Percentiles rank a stretch among this genome's conserved stretches.
Evolutionary conservation across 108 stramenopile genomes (phyloP).

Genomic region (Nitzschia inconspicua): DNA sequence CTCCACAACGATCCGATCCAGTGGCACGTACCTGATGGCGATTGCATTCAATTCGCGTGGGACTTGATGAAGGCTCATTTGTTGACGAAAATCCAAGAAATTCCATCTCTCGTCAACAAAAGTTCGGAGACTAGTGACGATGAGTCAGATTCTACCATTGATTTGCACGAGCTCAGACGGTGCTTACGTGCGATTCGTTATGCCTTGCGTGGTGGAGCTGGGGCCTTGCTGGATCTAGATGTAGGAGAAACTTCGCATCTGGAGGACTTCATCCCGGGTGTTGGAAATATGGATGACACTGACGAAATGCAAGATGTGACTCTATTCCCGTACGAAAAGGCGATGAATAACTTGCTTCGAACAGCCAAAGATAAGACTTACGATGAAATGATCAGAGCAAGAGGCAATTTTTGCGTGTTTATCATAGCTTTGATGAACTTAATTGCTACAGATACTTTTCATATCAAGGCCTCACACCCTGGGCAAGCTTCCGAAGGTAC

Average conservation of each 20-base stretch:
- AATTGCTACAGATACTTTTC: conserved; percentile 67
- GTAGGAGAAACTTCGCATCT: background rate
- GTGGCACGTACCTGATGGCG: conserved; percentile 73
- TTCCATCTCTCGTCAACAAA: conserved; percentile 12
- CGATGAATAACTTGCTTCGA: conserved; percentile 47
- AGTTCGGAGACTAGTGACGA: conserved; percentile 20
- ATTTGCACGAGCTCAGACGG: conserved; percentile 35
- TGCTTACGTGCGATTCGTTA: conserved; percentile 69
- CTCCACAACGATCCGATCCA: conserved; percentile 44
- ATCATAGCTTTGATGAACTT: conserved; percentile 48
- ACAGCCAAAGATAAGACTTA: conserved; percentile 35
- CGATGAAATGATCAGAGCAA: conserved; percentile 34
- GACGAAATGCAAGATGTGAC: conserved; percentile 17
- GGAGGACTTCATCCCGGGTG: no score
- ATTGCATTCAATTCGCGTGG: conserved; percentile 68
- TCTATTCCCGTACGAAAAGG: conserved; percentile 65
- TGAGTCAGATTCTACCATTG: background rate
- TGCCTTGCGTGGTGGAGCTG: conserved; percentile 68
- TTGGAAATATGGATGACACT: background rate
- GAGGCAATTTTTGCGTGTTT: conserved; percentile 47
- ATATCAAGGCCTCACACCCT: conserved; percentile 12
- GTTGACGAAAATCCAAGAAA: conserved; percentile 14
- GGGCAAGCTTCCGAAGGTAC: conserved; percentile 14
- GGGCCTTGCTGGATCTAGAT: conserved; percentile 57
- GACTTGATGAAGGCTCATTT: conserved; percentile 41